Evolutionary conservation across 257 asterid species (phyloP).

Genomic region (Pogostemon cablin): DNA sequence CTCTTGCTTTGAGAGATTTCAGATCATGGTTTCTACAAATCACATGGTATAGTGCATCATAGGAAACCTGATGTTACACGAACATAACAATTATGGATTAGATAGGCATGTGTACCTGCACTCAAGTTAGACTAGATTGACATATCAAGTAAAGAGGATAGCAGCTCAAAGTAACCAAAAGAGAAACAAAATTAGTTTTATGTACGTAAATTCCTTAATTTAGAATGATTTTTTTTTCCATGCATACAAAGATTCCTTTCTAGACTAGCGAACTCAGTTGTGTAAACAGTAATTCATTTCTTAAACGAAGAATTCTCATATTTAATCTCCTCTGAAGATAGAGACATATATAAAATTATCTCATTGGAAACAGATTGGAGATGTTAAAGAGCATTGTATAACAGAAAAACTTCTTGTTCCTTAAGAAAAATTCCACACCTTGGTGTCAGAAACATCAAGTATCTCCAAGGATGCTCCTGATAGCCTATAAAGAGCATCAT

Average conservation of each 20-base stretch:
- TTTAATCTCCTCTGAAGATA: too few species aligned
- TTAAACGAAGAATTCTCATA: too few species aligned
- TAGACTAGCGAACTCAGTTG: too few species aligned
- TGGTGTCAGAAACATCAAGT: conserved; percentile 84
- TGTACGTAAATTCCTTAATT: too few species aligned
- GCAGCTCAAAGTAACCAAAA: conserved; percentile 23
- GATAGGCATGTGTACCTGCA: conserved; percentile 21
- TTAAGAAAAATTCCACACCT: conserved; percentile 49
- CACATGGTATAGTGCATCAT: conserved; percentile 57
- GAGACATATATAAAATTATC: neutral
- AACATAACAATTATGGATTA: conserved; percentile 25
- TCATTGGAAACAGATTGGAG: conserved; percentile 11
- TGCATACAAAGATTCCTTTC: too few species aligned
- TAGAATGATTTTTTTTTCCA: too few species aligned
- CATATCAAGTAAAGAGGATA: conserved; percentile 9
- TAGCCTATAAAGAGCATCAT: conserved; percentile 57
- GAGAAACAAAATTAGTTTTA: conserved; percentile 6
- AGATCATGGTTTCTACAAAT: conserved; percentile 57
- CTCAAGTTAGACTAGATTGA: conserved; percentile 12
- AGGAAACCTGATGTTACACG: conserved; percentile 61
- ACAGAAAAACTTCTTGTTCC: conserved; percentile 8
- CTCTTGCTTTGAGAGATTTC: conserved; percentile 67
- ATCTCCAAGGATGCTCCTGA: conserved; percentile 72
- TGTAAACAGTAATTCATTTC: too few species aligned
- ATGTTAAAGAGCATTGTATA: conserved; percentile 22